Evolutionary conservation across 2,329 filamentous ascomycete species (phyloP), one percentile per base, ranked within the genome.

Genomic region (Hymenoscyphus fructigenus): DNA sequence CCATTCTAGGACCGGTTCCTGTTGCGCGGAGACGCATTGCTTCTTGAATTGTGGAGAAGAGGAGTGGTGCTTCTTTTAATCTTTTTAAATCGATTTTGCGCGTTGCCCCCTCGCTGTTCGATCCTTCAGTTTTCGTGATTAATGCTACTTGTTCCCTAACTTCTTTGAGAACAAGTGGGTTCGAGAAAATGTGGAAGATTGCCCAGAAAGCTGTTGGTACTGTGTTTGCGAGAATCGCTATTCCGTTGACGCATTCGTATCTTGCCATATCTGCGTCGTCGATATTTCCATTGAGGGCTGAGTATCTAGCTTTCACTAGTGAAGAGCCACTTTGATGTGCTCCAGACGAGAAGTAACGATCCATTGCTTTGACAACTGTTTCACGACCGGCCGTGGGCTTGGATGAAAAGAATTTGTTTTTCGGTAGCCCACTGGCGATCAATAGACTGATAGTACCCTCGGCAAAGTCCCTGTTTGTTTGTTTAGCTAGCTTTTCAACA

Each of bases 181-280:
- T 34, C 12, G 32, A 38, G 15, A 59, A 59, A 17, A 59, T 44
- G n/a, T 59, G 57, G 20, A 14, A 59, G 20, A 59, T 59, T 23
- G 57, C 20, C 57, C 57, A 59, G 15, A 59, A 59, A 14, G 57
- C 32, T 5, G 57, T 59, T 2, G 57, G 57, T 9, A 59, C 57
- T 44, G 36, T 59, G 9, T 59, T 59, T 1, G 57, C n/a, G 5
- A 59, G 34, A 23, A 59, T 59, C 1, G 57, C 36, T 14, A 59
- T 59, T 23, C 57, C 36, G 12, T 59, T 59, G 20, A 59, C 57
- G 34, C 36, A 59, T 36, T 59, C 57, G 9, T 41, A 59, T 12
- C 20, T 17, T 10, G 57, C 57, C 7, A 59, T 9, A 17, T 44
- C 36, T 12, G 9, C 10, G 28, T 41, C 36, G 38, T 41, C n/a